Percentiles rank a stretch among this genome's conserved stretches.
Conservation (phyloP, 495 filamentous ascomycete species). For the Penicillium coffeae region DNA sequence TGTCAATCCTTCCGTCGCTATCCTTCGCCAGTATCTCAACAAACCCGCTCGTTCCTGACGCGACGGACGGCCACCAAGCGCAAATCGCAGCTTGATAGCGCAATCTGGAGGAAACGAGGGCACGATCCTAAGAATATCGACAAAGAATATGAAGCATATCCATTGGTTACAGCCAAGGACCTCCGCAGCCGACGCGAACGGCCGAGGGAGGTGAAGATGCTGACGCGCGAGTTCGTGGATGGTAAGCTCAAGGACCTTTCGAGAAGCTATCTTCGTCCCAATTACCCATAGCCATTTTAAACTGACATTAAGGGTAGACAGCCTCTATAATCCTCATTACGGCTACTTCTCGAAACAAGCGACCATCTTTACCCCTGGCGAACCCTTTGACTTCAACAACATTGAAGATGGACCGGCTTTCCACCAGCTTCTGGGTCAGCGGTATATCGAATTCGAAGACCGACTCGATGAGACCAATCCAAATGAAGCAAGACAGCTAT, state of each 20-base stretch:
- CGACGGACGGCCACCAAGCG: conserved; percentile 28
- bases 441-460: conserved; percentile 90
- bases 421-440: conserved; percentile 63
- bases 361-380: conserved; percentile 88
- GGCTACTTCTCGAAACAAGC: conserved; percentile 98
- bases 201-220: conserved; percentile 89
- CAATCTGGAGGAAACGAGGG: conserved; percentile 75
- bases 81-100: conserved; percentile 29
- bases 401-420: conserved; percentile 83
- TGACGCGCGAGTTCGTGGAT: conserved; percentile 95
- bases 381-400: conserved; percentile 85
- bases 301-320: conserved; percentile 55
- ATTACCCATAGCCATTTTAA: not conserved
- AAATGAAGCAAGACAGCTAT: conserved; percentile 83
- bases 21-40: conserved; percentile 25
- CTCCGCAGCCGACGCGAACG: conserved; percentile 67
- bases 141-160: conserved; percentile 74
- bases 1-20: conserved; percentile 55
- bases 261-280: not conserved
- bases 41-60: conserved; percentile 42
- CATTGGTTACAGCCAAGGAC: conserved; percentile 76
- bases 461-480: conserved; percentile 63
- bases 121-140: conserved; percentile 69
- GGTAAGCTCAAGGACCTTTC: conserved; percentile 46
- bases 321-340: conserved; percentile 93